Evolutionary conservation across 2,329 filamentous ascomycete genomes (phyloP).

Genomic region (Microsporum ferrugineum): DNA sequence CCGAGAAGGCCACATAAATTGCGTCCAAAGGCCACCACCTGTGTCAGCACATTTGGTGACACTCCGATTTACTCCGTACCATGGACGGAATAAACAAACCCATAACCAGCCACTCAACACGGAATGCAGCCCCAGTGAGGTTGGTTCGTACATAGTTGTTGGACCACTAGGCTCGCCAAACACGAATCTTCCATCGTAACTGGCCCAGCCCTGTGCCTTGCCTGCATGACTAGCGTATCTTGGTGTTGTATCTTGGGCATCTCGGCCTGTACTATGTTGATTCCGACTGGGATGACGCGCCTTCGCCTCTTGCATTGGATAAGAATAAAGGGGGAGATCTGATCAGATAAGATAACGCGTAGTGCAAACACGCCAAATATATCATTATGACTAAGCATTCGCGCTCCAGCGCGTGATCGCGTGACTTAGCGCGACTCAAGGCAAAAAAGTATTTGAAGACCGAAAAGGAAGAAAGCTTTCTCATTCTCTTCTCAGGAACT

Average conservation of each 20-base stretch:
- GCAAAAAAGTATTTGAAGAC: slow-evolving; percentile 12
- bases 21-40: no score
- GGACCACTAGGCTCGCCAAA: neutral
- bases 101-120: neutral
- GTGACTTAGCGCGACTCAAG: slow-evolving; percentile 15
- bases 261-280: neutral
- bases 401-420: slow-evolving; percentile 15
- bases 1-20: no score
- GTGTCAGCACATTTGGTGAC: no score
- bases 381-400: slow-evolving; percentile 1
- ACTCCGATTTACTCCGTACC: no score
- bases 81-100: neutral
- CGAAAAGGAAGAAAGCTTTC: neutral
- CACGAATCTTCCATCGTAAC: neutral
- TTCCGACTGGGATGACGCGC: neutral
- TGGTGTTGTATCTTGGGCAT: neutral
- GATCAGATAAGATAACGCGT: slow-evolving; percentile 13
- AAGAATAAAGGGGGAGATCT: neutral
- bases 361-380: slow-evolving; percentile 5
- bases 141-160: neutral
- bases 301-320: no score
- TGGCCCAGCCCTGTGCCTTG: neutral
- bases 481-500: neutral
- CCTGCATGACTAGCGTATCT: neutral
- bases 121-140: neutral